These are phyloP conservation scores for Neonectria coccinea DNA, from an alignment of 2,329 filamentous ascomycete species.

Conservation along the genomic window DNA sequence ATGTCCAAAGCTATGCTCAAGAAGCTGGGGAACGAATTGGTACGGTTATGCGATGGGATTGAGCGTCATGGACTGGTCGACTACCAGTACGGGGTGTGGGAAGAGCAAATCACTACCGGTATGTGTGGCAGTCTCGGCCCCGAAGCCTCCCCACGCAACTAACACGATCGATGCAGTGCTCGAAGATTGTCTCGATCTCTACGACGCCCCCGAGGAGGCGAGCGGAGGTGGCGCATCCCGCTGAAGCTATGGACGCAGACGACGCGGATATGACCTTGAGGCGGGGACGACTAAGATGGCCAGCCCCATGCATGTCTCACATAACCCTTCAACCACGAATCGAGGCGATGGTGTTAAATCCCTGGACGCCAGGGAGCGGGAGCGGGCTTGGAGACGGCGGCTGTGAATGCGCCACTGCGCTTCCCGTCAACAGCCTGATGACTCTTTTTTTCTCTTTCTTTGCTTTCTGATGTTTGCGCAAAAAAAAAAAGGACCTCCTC, in stretches of 20 bases:
- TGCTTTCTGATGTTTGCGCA: constrained; percentile 16
- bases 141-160: constrained; percentile 22
- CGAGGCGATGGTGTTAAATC: constrained; percentile 12
- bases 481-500: constrained; percentile 17
- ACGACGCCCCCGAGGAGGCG: constrained; percentile 54
- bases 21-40: constrained; percentile 84
- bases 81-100: constrained; percentile 96
- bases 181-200: constrained; percentile 59
- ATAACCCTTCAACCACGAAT: constrained; percentile 10
- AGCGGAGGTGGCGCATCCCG: constrained; percentile 46
- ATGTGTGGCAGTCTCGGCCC: constrained; percentile 54
- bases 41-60: constrained; percentile 85
- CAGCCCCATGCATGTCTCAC: constrained; percentile 1
- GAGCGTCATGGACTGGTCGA: constrained; percentile 95
- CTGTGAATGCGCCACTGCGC: constrained; percentile 26
- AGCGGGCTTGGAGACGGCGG: constrained; percentile 17
- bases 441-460: constrained; percentile 12
- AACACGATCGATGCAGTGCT: constrained; percentile 47
- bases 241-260: constrained; percentile 27
- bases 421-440: constrained; percentile 9
- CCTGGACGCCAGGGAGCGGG: constrained; percentile 29
- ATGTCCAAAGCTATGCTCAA: constrained; percentile 77
- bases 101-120: constrained; percentile 90
- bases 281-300: background rate
- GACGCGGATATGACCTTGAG: background rate